Percentiles rank a stretch among this genome's conserved stretches.
These are phyloP conservation scores for Cryptococcus deneoformans DNA, from an alignment of 1,284 basidiomycete species.

Conservation along the genomic window DNA sequence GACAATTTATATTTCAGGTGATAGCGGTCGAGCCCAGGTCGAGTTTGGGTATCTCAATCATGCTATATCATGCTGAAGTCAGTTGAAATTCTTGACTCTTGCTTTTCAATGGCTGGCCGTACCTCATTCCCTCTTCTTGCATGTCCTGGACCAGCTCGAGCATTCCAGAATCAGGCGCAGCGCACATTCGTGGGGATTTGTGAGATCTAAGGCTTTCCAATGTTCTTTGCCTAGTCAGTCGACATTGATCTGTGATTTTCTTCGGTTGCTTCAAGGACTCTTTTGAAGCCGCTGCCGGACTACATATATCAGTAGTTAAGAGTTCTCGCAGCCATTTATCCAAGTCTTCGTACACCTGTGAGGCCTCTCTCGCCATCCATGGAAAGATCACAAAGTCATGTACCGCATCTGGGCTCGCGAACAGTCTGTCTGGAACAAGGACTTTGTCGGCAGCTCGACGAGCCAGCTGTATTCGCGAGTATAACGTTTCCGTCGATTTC, in stretches of 20 bases:
- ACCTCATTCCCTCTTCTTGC: constrained; percentile 29
- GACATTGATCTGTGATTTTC: constrained; percentile 3
- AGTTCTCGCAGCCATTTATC: constrained; percentile 41
- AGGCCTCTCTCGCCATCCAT: constrained; percentile 39
- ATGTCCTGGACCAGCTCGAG: constrained; percentile 29
- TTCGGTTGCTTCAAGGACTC: constrained; percentile 6
- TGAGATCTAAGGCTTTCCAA: constrained; percentile 14
- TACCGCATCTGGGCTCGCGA: constrained; percentile 29
- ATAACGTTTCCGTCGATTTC: constrained; percentile 33
- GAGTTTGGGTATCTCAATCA: constrained; percentile 22
- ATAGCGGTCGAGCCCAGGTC: constrained; percentile 18
- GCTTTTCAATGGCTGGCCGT: constrained; percentile 4
- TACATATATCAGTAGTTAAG: constrained; percentile 12
- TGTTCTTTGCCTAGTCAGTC: constrained; percentile 7
- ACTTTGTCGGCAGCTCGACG: constrained; percentile 3
- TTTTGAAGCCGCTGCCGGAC: constrained; percentile 12
- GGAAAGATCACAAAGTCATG: constrained; percentile 48
- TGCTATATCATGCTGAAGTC: constrained; percentile 8
- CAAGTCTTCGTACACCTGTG: constrained; percentile 28
- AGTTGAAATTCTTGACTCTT: not conserved
- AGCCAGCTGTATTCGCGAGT: constrained; percentile 22
- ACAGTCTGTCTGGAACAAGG: constrained; percentile 17
- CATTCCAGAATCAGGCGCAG: constrained; percentile 11
- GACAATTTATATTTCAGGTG: not conserved
- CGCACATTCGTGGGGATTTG: constrained; percentile 25